A percentile compares a stretch with the other conserved stretches of the same genome.
phyloP scores from a whole-genome alignment of 345 rosid genomes.

The Lepidium aucheri region DNA sequence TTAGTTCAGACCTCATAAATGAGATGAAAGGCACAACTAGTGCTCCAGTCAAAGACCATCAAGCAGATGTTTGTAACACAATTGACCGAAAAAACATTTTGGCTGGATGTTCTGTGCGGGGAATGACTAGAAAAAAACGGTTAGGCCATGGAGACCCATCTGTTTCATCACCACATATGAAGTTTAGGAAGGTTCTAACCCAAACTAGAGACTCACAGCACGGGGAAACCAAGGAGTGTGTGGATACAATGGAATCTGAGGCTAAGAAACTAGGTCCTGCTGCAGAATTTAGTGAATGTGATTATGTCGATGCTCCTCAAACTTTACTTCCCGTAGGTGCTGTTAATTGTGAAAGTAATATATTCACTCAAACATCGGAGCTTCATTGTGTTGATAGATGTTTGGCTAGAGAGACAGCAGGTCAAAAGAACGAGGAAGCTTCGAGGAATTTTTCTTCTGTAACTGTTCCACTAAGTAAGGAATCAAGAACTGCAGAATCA shows the following conservation, averaged over 20 bases:
- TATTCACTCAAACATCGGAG: constrained; percentile 15
- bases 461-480: constrained; percentile 13
- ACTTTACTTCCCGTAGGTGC: constrained; percentile 6
- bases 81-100: constrained; percentile 24
- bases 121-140: constrained; percentile 83
- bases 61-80: constrained; percentile 21
- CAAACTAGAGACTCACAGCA: constrained; percentile 17
- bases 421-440: constrained; percentile 14
- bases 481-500: constrained; percentile 9
- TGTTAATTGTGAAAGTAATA: constrained; percentile 25
- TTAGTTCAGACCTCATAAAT: constrained; percentile 19
- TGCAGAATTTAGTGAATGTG: constrained; percentile 19
- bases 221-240: constrained; percentile 1
- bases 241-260: constrained; percentile 6
- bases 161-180: constrained; percentile 29
- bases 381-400: constrained; percentile 16
- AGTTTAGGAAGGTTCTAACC: constrained; percentile 27
- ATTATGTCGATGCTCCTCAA: constrained; percentile 23
- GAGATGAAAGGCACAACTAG: constrained; percentile 26
- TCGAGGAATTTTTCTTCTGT: constrained; percentile 19
- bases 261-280: constrained; percentile 33
- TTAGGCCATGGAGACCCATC: constrained; percentile 32
- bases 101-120: constrained; percentile 60
- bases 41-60: constrained; percentile 25
- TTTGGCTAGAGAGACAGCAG: constrained; percentile 23